Evolutionary conservation across 2,329 filamentous ascomycete species (phyloP), one percentile per base, ranked within the genome.

Genomic region (Colletotrichum sp.): DNA sequence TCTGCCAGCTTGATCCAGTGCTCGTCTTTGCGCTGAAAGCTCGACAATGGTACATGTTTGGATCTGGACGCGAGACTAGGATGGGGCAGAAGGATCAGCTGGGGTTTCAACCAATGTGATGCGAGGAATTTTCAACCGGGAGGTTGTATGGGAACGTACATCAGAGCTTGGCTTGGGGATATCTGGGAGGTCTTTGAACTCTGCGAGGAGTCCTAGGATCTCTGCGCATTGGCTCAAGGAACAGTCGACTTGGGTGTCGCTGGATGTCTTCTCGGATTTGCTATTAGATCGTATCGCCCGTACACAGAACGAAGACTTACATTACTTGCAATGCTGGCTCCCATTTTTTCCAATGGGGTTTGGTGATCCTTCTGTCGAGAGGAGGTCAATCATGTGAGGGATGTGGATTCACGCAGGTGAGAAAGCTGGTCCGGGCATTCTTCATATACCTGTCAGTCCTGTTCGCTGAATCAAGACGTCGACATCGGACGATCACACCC

Each of bases 231-330:
- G 43, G 10, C 43, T 52, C 43, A 52, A 52, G n/a, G 43, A 52
- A 52, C 43, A 52, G 43, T 21, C 43, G 43, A 52, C 43, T 52
- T 52, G 43, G 43, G n/a, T 52, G 43, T 52, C n/a, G n/a, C n/a
- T 52, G 43, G 43, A 52, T 21, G 43, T 52, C 43, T 52, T 52
- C 43, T 52, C 43, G 43, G 10, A 52, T 52, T 52, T 21, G 10
- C 43, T 13, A 7, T 52, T 4, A 52, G 43, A n/a, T 24, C 43
- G n/a, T 13, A 52, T 52, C 43, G 10, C 43, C 43, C n/a, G n/a
- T 3, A 52, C 43, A 21, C n/a, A 52, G 10, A 13, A 52, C 3
- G 43, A 21, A 52, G 43, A 52, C 43, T 12, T 52, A 52, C 43
- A 52, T 52, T 52, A 52, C 43, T 52, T 52, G 43, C 43, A 52